phyloP scores from a whole-genome alignment of 2,329 filamentous ascomycete species.

The Sporothrix variecibatus region DNA sequence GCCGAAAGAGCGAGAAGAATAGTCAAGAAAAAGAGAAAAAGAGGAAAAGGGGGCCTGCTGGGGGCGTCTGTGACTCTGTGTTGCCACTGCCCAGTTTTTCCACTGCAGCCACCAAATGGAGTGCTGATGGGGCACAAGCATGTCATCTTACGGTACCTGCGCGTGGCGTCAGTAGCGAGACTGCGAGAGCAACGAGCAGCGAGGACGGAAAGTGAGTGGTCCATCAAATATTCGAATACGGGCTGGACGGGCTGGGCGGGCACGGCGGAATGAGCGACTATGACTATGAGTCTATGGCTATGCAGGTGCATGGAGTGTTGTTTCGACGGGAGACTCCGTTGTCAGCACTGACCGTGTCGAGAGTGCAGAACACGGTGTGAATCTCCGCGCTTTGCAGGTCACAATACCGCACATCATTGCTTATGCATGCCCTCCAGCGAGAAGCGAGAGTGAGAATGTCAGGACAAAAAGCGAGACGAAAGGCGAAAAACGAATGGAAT shows the following conservation, averaged over 20 bases:
- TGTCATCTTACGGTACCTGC: constrained; percentile 8
- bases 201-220: neutral
- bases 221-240: neutral
- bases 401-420: neutral
- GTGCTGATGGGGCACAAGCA: neutral
- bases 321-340: neutral
- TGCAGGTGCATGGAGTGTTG: neutral
- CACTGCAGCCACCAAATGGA: constrained; percentile 5
- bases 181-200: too few species aligned
- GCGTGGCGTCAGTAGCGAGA: neutral
- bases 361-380: neutral
- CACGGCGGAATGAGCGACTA: neutral
- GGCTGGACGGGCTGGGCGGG: neutral
- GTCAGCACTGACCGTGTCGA: neutral
- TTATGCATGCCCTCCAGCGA: neutral
- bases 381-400: neutral
- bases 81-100: constrained; percentile 17
- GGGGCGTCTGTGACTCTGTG: neutral
- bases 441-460: neutral
- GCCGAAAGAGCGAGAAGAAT: neutral
- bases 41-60: neutral
- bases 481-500: neutral
- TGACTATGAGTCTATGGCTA: neutral
- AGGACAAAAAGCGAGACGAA: neutral
- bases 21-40: neutral